phyloP scores from a whole-genome alignment of 345 rosid species.

The Sisymbrium irio region DNA sequence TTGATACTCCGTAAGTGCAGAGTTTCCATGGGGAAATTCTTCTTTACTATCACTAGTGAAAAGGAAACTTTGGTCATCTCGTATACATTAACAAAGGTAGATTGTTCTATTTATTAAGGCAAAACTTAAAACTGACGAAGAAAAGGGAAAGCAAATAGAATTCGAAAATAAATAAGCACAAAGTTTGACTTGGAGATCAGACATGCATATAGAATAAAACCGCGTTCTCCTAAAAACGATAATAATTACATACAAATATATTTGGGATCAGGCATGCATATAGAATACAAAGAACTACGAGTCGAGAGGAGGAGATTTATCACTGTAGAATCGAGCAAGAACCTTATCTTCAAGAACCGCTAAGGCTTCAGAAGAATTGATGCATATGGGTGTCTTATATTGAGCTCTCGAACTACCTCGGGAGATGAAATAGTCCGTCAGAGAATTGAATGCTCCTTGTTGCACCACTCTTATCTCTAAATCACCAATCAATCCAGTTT shows the following conservation, averaged over 20 bases:
- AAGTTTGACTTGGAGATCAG: too few species aligned
- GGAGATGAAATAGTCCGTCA: background rate
- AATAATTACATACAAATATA: too few species aligned
- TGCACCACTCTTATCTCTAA: background rate
- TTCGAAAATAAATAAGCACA: too few species aligned
- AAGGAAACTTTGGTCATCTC: slow-evolving; percentile 84
- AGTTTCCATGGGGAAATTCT: slow-evolving; percentile 87
- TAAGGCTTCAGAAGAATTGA: background rate
- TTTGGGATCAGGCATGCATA: too few species aligned
- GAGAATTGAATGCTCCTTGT: background rate
- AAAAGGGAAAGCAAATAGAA: too few species aligned
- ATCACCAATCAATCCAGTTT: background rate
- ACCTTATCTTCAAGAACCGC: background rate
- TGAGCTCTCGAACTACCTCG: background rate
- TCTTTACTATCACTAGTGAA: slow-evolving; percentile 98
- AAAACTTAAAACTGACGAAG: too few species aligned
- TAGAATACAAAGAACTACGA: too few species aligned
- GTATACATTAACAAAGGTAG: too few species aligned
- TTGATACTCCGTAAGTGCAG: slow-evolving; percentile 90
- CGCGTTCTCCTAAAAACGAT: too few species aligned
- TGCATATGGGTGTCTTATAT: background rate
- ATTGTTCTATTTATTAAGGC: too few species aligned
- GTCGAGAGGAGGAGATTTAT: background rate
- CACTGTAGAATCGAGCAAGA: background rate
- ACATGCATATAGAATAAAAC: too few species aligned